Percentiles rank a stretch among this genome's conserved stretches.
Conservation (phyloP, 2,329 filamentous ascomycete genomes). For the Aureobasidium sp. region DNA sequence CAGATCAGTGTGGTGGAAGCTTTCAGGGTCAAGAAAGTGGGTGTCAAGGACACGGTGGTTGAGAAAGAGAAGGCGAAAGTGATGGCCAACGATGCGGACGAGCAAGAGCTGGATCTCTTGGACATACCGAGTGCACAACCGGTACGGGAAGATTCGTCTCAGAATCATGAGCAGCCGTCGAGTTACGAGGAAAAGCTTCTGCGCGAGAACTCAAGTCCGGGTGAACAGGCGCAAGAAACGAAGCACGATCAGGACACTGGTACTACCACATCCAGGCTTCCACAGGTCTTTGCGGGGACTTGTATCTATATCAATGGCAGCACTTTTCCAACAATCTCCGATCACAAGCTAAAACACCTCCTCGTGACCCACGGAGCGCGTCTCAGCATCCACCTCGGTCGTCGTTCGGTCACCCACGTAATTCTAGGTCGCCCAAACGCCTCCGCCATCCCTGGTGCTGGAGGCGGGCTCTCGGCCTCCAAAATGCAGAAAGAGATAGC, state of each 20-base stretch:
- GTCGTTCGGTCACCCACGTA: conserved; percentile 74
- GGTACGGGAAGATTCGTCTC: not conserved
- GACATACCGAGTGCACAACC: conserved; percentile 1
- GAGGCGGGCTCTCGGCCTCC: conserved; percentile 64
- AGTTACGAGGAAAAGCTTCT: not conserved
- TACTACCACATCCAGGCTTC: not conserved
- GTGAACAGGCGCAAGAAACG: not conserved
- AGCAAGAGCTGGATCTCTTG: not conserved
- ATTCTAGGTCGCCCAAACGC: conserved; percentile 57
- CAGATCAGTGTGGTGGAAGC: conserved; percentile 34
- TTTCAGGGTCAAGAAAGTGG: conserved; percentile 15
- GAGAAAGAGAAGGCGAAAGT: conserved; percentile 17
- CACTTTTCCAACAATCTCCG: conserved; percentile 70
- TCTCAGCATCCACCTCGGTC: conserved; percentile 60
- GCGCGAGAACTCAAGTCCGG: not conserved
- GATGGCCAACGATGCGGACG: conserved; percentile 16
- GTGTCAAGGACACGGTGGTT: conserved; percentile 1
- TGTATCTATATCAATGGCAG: conserved; percentile 83
- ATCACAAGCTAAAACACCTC: conserved; percentile 75
- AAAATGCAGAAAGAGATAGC: conserved; percentile 78
- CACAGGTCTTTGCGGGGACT: conserved; percentile 52
- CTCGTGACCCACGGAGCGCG: conserved; percentile 65
- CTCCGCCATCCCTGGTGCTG: conserved; percentile 41
- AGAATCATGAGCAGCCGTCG: not conserved
- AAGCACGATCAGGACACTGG: not conserved